phyloP scores from a whole-genome alignment of 768 basidiomycete species.

The Tricholoma hemisulphureum region DNA sequence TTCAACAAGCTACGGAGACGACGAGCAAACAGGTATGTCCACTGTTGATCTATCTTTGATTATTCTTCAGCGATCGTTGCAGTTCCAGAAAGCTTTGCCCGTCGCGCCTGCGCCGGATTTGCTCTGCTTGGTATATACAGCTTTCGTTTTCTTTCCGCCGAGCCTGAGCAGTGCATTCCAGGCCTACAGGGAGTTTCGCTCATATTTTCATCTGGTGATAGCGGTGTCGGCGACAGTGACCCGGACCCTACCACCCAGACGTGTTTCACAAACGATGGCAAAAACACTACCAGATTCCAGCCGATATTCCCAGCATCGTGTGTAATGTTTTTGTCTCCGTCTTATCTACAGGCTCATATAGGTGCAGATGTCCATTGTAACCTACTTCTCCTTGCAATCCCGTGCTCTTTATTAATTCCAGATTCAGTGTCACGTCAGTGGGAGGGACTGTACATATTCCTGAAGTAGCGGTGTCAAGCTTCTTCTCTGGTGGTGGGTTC shows the following conservation, averaged over 20 bases:
- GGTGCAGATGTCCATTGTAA: conserved; percentile 47
- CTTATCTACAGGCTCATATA: conserved; percentile 25
- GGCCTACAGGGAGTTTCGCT: conserved; percentile 67
- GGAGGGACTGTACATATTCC: conserved; percentile 54
- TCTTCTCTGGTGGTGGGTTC: conserved; percentile 74
- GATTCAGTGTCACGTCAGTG: conserved; percentile 48
- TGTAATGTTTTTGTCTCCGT: conserved; percentile 22
- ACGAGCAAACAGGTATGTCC: conserved; percentile 58
- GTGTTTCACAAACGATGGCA: conserved; percentile 61
- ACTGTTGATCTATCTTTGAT: background rate
- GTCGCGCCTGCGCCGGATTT: conserved; percentile 55
- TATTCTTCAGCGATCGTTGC: conserved; percentile 29
- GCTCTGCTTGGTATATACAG: conserved; percentile 58
- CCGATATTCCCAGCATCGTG: conserved; percentile 60
- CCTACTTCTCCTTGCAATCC: conserved; percentile 6
- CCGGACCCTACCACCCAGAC: conserved; percentile 47
- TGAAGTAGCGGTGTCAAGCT: conserved; percentile 48
- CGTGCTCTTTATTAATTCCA: background rate
- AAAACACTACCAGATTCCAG: conserved; percentile 51
- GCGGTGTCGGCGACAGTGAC: conserved; percentile 65
- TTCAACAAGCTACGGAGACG: conserved; percentile 67
- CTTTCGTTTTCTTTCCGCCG: too few relatives aligned
- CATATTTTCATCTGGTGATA: conserved; percentile 68
- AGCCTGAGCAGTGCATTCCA: conserved; percentile 45
- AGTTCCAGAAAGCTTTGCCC: conserved; percentile 60